Evolutionary conservation across 441 rosid genomes (phyloP).

Genomic region (Mallotus japonicus): DNA sequence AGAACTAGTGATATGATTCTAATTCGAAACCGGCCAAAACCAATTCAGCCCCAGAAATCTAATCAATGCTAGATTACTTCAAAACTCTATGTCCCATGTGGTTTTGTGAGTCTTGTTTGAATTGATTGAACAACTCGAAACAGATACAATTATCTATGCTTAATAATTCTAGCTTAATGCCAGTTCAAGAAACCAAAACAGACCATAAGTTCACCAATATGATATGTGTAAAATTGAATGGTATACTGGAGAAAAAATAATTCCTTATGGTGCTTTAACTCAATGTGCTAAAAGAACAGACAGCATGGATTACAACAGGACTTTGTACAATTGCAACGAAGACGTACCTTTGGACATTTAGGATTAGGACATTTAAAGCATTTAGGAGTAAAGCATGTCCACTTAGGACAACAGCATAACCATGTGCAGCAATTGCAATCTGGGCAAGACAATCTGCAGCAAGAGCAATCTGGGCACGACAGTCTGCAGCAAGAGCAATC

Average conservation of each 20-base stretch:
- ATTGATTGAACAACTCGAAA: background rate
- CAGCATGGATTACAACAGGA: conserved; percentile 60
- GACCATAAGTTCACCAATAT: background rate
- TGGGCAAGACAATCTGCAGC: conserved; percentile 43
- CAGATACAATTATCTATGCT: background rate
- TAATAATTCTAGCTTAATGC: background rate
- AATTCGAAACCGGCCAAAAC: background rate
- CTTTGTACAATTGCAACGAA: conserved; percentile 49
- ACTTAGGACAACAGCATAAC: conserved; percentile 21
- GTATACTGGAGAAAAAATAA: conserved; percentile 13
- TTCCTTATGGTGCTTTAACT: conserved; percentile 4
- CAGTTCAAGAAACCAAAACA: background rate
- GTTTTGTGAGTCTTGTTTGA: too few species aligned
- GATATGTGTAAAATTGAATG: conserved; percentile 1
- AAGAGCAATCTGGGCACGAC: conserved; percentile 41
- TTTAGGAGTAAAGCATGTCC: conserved; percentile 2
- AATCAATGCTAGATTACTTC: background rate
- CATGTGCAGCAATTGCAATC: conserved; percentile 9
- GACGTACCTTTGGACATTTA: conserved; percentile 50
- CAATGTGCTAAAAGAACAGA: conserved; percentile 41
- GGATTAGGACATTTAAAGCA: conserved; percentile 22
- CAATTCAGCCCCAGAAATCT: conserved; percentile 2
- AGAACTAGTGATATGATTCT: background rate
- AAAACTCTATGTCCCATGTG: background rate
- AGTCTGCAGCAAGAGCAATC: conserved; percentile 30